phyloP scores from a whole-genome alignment of 2,329 filamentous ascomycete genomes.

The Exophiala sp. region DNA sequence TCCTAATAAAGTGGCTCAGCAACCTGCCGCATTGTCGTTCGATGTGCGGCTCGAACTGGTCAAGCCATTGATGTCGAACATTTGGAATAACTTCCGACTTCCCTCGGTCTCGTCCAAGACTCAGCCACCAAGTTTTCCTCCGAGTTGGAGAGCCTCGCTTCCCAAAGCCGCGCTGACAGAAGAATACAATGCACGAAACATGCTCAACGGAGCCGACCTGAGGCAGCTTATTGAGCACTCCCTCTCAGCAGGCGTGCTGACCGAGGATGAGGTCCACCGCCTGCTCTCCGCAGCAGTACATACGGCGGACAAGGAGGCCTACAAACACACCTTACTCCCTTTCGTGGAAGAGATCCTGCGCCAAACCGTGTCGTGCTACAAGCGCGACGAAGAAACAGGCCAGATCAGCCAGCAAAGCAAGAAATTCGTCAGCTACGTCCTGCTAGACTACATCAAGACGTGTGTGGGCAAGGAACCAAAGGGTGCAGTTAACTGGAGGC shows the following conservation, averaged over 20 bases:
- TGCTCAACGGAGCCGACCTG: background rate
- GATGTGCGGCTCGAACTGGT: no score
- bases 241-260: background rate
- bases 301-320: background rate
- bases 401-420: background rate
- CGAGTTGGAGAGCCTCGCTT: no score
- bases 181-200: background rate
- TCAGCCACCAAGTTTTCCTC: no score
- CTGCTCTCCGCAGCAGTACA: background rate
- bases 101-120: no score
- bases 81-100: no score
- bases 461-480: conserved; percentile 6
- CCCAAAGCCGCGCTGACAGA: no score
- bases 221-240: conserved; percentile 1
- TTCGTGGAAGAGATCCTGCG: conserved; percentile 2
- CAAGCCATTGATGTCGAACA: no score
- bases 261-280: background rate
- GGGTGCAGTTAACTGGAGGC: background rate
- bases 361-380: conserved; percentile 3
- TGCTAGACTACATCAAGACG: background rate
- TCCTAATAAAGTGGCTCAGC: no score
- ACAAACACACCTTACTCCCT: conserved; percentile 4
- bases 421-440: background rate
- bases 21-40: no score
- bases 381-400: background rate